These are phyloP conservation scores for Rutidosis leptorrhynchoides DNA, from an alignment of 129 eudicot species.

Conservation along the genomic window DNA sequence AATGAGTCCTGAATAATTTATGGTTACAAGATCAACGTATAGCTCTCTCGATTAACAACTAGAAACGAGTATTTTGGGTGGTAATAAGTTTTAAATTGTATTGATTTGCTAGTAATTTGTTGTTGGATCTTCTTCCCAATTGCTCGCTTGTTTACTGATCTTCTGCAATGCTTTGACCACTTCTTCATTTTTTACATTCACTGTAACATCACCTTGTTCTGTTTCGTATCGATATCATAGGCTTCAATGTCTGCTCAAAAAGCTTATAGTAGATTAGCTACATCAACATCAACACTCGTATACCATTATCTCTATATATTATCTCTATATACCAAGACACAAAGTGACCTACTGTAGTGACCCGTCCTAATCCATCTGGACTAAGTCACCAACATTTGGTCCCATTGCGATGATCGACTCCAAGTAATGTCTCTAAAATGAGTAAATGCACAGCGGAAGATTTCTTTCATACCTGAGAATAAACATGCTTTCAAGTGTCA, in stretches of 20 bases:
- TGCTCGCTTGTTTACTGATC: slow-evolving; percentile 72
- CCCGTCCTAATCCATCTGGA: too few relatives aligned
- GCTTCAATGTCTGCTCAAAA: slow-evolving; percentile 72
- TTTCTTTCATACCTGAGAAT: too few relatives aligned
- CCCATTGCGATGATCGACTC: too few relatives aligned
- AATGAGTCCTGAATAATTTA: slow-evolving; percentile 3
- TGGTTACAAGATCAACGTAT: slow-evolving; percentile 5
- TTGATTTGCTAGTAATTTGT: slow-evolving; percentile 10
- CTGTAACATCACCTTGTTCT: slow-evolving; percentile 82
- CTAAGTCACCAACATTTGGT: too few relatives aligned
- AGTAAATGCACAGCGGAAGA: too few relatives aligned
- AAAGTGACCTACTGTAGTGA: too few relatives aligned
- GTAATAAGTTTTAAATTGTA: neutral
- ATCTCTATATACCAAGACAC: too few relatives aligned
- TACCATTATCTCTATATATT: neutral
- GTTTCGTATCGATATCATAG: slow-evolving; percentile 67
- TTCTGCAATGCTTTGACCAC: slow-evolving; percentile 74
- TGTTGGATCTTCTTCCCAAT: slow-evolving; percentile 41
- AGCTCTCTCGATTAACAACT: slow-evolving; percentile 14
- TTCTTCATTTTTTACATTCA: slow-evolving; percentile 72
- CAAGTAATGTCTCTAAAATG: too few relatives aligned
- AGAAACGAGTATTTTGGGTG: neutral
- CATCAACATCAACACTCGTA: neutral
- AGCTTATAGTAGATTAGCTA: neutral
- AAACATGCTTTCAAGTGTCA: too few relatives aligned